A percentile compares a stretch with the other conserved stretches of the same genome.
Conservation (phyloP, 257 asterid species). For the Rehmannia glutinosa region DNA sequence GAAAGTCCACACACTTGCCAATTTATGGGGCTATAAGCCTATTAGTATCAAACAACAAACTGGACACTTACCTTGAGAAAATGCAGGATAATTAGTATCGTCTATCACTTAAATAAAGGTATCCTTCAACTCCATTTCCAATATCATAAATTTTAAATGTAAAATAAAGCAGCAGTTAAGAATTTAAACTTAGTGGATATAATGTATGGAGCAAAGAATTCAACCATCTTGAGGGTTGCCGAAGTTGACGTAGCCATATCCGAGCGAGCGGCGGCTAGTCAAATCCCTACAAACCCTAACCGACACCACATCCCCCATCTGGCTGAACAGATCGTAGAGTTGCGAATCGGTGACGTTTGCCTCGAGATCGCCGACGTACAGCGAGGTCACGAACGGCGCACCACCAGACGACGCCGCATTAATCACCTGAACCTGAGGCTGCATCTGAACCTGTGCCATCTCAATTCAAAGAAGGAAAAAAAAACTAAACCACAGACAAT, state of each 20-base stretch:
- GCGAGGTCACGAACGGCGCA: constrained; percentile 71
- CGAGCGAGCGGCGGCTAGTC: constrained; percentile 68
- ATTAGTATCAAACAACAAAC: neutral
- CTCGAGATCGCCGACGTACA: constrained; percentile 92
- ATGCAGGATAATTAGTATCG: neutral
- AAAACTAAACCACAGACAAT: neutral
- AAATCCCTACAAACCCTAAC: constrained; percentile 92
- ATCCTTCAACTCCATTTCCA: neutral
- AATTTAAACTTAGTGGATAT: neutral
- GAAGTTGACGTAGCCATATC: constrained; percentile 91
- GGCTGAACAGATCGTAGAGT: constrained; percentile 77
- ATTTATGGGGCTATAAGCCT: neutral
- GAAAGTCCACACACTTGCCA: neutral
- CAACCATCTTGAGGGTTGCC: constrained; percentile 79
- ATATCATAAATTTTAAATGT: neutral
- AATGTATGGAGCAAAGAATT: neutral
- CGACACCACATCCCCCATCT: constrained; percentile 87
- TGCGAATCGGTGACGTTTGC: constrained; percentile 73
- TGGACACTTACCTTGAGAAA: neutral
- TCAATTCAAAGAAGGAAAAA: constrained; percentile 18
- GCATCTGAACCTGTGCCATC: constrained; percentile 88
- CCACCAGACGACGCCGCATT: constrained; percentile 36
- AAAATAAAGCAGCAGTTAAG: neutral
- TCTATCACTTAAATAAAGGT: neutral
- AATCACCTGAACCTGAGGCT: constrained; percentile 50